These are phyloP conservation scores for Colletotrichum plurivorum DNA, from an alignment of 2,329 filamentous ascomycete genomes.

Conservation along the genomic window DNA sequence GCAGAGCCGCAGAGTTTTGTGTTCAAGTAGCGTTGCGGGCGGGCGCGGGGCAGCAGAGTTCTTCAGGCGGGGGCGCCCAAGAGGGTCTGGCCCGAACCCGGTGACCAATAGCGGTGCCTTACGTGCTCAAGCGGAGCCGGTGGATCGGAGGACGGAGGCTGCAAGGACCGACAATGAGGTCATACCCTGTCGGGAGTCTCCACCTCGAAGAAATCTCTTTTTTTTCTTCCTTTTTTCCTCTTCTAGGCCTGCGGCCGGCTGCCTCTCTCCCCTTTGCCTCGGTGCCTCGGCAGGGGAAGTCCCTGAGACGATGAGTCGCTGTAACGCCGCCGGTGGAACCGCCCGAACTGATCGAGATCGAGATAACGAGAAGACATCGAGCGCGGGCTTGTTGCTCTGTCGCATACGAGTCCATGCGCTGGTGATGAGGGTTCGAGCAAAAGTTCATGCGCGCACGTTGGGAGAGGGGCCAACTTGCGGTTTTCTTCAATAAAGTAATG, in stretches of 20 bases:
- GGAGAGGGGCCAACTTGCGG: not conserved
- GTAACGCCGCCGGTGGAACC: not conserved
- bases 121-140: not conserved
- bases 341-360: conserved; percentile 19
- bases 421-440: too few relatives aligned
- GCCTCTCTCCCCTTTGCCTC: not conserved
- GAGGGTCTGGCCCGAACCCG: conserved; percentile 18
- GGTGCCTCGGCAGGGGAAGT: conserved; percentile 3
- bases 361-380: conserved; percentile 34
- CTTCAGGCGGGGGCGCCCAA: not conserved
- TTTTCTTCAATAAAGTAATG: too few relatives aligned
- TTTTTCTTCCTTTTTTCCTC: too few relatives aligned
- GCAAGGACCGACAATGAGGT: conserved; percentile 13
- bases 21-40: not conserved
- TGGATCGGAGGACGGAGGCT: not conserved
- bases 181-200: not conserved
- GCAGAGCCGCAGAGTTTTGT: not conserved
- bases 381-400: not conserved
- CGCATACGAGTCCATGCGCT: conserved; percentile 18
- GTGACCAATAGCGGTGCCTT: not conserved
- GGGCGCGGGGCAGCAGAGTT: not conserved
- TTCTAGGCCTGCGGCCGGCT: not conserved
- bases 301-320: conserved; percentile 5
- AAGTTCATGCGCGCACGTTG: conserved; percentile 30
- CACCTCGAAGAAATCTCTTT: not conserved